Evolutionary conservation across 2,329 filamentous ascomycete species (phyloP), one percentile per base, ranked within the genome.

Genomic region (Botrytis fabae): DNA sequence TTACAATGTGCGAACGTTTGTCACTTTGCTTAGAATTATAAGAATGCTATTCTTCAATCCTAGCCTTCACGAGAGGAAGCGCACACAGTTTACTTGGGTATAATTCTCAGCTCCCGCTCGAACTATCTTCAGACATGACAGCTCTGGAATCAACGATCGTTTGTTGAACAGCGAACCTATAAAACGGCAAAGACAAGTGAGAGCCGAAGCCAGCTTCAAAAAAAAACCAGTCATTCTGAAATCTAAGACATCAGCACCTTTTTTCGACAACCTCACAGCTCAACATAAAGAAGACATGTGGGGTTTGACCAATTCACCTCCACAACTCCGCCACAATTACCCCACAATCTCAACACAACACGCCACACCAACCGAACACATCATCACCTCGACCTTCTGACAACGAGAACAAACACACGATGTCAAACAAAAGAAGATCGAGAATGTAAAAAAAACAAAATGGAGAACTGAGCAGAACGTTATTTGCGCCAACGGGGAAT

Each of bases 401-500:
- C 60, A n/a, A 40, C 59, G 25, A 20, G 38, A 20, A 63, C 40
- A 63, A 63, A 22, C 18, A 16, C 61, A 10, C 22, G 9, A 63
- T 10, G 22, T 9, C 22, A 35, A 35, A 25, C 25, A n/a, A 6
- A n/a, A 0, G 14, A n/a, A 20, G 35, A 51, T 51, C 9, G 22
- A 54, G 4, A 16, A 57, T 14, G 40, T 4, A 28, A 40, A 42
- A 25, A 25, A 35, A n/a, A 3, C 22, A 18, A 42, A 54, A 68
- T 28, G 4, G 14, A 28, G 20, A 12, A 2, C 2, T 9, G 3
- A 1, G 1, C 2, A 4, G 7, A 2, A n/a, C 0, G 0, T n/a
- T 0, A 0, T 0, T 18, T 68, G 64, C 64, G 12, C 16, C 35
- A 57, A 68, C 20, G 46, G 64, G 46, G 64, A 68, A 68, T 68